Conservation (phyloP, 495 filamentous ascomycete genomes). For the Aspergillus kassunensis region DNA sequence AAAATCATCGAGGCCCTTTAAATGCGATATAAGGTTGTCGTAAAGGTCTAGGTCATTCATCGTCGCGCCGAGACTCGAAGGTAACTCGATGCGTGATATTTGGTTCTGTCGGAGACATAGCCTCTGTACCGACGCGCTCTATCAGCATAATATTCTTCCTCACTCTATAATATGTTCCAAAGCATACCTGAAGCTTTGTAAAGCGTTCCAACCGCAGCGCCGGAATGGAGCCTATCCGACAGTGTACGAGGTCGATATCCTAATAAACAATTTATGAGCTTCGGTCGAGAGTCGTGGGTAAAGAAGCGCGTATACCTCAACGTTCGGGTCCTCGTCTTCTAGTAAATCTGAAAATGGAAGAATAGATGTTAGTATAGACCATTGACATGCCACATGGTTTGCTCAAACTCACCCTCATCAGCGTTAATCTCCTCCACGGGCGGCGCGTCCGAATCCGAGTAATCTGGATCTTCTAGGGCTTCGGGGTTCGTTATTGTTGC, state of each 20-base stretch:
- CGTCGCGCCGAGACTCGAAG: slow-evolving; percentile 52
- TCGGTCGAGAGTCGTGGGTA: not conserved
- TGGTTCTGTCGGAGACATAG: slow-evolving; percentile 93
- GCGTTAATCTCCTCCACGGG: slow-evolving; percentile 72
- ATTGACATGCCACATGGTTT: not conserved
- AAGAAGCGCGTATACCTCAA: slow-evolving; percentile 40
- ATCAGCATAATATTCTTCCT: not conserved
- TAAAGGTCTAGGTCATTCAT: slow-evolving; percentile 90
- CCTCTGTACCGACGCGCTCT: slow-evolving; percentile 40
- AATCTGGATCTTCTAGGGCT: slow-evolving; percentile 74
- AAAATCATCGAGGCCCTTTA: slow-evolving; percentile 77
- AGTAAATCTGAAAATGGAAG: slow-evolving; percentile 51
- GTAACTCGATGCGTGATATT: slow-evolving; percentile 74
- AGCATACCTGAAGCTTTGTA: slow-evolving; percentile 58
- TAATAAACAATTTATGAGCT: slow-evolving; percentile 28
- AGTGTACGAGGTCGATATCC: slow-evolving; percentile 89
- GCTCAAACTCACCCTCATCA: slow-evolving; percentile 64
- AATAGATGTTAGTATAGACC: not conserved
- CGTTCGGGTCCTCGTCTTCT: slow-evolving; percentile 58
- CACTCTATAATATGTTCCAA: not conserved
- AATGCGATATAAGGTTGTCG: slow-evolving; percentile 91
- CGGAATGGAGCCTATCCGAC: slow-evolving; percentile 73
- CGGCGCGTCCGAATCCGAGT: slow-evolving; percentile 77
- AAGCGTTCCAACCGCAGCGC: slow-evolving; percentile 80
- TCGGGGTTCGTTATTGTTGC: slow-evolving; percentile 68